phyloP scores from a whole-genome alignment of 495 filamentous ascomycete genomes.

The Sphaerosporella brunnea region DNA sequence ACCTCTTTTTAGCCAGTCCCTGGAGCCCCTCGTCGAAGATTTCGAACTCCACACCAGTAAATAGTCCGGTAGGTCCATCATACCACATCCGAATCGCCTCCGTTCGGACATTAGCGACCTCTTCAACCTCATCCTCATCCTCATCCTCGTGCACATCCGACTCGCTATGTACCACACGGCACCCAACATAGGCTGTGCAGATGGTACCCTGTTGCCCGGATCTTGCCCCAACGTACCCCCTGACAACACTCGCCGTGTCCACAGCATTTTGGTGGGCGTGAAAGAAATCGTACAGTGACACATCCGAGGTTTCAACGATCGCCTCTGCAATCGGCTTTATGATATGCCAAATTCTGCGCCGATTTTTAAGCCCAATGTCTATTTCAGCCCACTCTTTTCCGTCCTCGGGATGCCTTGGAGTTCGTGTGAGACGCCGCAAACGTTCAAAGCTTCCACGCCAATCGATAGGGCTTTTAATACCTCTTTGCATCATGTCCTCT shows the following conservation, averaged over 20 bases:
- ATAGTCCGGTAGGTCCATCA: conserved; percentile 17
- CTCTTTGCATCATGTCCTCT: neutral
- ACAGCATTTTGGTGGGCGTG: conserved; percentile 9
- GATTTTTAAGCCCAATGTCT: conserved; percentile 26
- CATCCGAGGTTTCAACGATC: conserved; percentile 22
- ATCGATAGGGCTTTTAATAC: conserved; percentile 9
- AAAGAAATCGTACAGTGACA: conserved; percentile 13
- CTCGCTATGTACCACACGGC: neutral
- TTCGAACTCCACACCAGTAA: conserved; percentile 22
- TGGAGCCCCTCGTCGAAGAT: conserved; percentile 9
- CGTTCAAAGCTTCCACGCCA: conserved; percentile 25
- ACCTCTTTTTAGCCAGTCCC: conserved; percentile 1
- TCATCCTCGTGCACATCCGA: neutral
- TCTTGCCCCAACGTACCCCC: conserved; percentile 23
- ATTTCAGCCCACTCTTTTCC: conserved; percentile 18
- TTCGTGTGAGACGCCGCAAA: conserved; percentile 19
- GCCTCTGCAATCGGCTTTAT: conserved; percentile 28
- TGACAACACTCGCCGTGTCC: conserved; percentile 21
- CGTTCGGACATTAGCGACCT: conserved; percentile 9
- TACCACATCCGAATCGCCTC: conserved; percentile 19
- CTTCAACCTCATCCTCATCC: conserved; percentile 2
- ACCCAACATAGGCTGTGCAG: conserved; percentile 25
- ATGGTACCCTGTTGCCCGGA: conserved; percentile 20
- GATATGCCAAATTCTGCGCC: conserved; percentile 28
- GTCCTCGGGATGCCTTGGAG: conserved; percentile 10